Conservation (phyloP, 208 protist genomes). For the Kentomonas sorsogonicus region DNA sequence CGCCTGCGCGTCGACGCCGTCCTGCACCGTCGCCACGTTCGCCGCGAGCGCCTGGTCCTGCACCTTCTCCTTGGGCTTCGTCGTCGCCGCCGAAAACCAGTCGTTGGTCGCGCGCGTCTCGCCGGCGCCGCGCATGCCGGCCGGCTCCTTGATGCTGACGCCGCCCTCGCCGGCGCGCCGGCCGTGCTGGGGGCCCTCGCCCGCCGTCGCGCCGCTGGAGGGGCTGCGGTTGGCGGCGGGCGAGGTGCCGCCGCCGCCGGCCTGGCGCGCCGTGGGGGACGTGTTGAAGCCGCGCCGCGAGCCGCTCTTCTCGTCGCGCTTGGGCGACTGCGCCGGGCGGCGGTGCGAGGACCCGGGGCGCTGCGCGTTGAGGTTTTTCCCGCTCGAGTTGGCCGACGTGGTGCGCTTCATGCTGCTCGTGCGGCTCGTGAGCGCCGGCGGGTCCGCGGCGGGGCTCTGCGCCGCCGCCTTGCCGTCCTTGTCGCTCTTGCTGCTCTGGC, state of each 20-base stretch:
- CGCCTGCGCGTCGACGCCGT: conserved; percentile 35
- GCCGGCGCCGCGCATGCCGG: background rate
- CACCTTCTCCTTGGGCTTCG: conserved; percentile 15
- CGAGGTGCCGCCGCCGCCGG: background rate
- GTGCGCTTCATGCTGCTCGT: background rate
- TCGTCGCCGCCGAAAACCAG: background rate
- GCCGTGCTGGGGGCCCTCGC: conserved; percentile 5
- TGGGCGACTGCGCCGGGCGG: no score
- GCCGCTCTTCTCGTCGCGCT: no score
- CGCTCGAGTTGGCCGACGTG: no score
- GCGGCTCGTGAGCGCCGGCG: background rate
- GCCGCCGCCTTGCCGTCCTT: background rate
- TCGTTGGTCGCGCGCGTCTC: conserved; percentile 1
- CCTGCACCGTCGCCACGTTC: conserved; percentile 39
- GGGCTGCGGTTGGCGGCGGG: background rate
- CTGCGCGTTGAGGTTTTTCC: no score
- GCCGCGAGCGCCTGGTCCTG: conserved; percentile 29
- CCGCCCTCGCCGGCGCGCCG: conserved; percentile 8
- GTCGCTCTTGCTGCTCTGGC: background rate
- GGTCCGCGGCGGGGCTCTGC: background rate
- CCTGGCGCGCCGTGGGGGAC: no score
- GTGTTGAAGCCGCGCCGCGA: no score
- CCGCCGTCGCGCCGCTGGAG: background rate
- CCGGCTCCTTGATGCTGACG: background rate
- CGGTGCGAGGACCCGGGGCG: no score